These are phyloP conservation scores for Arabis hirsuta DNA, from an alignment of 345 rosid genomes.

Conservation along the genomic window DNA sequence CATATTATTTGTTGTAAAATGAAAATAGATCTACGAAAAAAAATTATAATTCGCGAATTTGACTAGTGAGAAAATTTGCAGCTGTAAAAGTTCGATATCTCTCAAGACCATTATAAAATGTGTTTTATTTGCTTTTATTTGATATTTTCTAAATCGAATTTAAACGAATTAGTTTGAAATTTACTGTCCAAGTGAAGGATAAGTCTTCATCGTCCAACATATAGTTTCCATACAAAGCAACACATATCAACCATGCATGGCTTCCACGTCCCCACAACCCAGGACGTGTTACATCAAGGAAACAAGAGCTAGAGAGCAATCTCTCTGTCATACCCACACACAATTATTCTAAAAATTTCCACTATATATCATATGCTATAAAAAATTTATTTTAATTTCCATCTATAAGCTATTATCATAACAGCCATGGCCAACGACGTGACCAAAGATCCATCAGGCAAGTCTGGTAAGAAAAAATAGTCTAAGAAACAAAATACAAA, in stretches of 20 bases:
- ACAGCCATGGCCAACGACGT: constrained; percentile 25
- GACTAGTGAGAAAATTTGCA: too few relatives aligned
- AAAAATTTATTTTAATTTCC: constrained; percentile 1
- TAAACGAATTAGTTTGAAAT: too few relatives aligned
- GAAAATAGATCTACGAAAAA: too few relatives aligned
- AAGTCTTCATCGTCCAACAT: background rate
- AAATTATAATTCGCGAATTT: too few relatives aligned
- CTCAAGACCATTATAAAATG: too few relatives aligned
- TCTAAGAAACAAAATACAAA: background rate
- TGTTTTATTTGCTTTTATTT: too few relatives aligned
- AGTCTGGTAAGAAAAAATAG: constrained; percentile 31
- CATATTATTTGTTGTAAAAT: too few relatives aligned
- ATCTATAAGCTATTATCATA: background rate
- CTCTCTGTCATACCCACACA: too few relatives aligned
- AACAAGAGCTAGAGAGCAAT: too few relatives aligned
- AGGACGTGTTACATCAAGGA: constrained; percentile 24
- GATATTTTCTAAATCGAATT: too few relatives aligned
- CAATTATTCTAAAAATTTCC: background rate
- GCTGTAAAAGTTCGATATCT: too few relatives aligned
- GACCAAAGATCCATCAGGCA: constrained; percentile 28
- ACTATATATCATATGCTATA: constrained; percentile 6
- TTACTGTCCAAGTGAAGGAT: too few relatives aligned
- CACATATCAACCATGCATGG: constrained; percentile 36
- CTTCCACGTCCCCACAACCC: constrained; percentile 20
- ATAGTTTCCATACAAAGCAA: constrained; percentile 9